Evolutionary conservation across 768 basidiomycete species (phyloP).

Genomic region (Pleurotus djamor): DNA sequence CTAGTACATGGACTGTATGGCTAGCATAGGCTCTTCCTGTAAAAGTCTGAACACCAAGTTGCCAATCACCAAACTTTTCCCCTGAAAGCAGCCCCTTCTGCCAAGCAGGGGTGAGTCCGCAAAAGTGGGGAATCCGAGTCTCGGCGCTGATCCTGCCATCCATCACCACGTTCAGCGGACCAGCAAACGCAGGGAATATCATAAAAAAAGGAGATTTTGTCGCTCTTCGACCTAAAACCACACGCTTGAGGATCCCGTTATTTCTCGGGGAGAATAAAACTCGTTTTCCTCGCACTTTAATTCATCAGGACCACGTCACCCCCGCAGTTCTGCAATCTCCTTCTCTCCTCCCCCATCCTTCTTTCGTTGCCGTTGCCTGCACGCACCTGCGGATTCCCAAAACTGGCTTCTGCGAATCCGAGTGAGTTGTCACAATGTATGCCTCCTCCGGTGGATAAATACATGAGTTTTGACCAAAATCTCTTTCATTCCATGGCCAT

Average conservation of each 20-base stretch:
- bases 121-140: constrained; percentile 6
- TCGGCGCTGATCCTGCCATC: constrained; percentile 7
- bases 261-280: too few relatives aligned
- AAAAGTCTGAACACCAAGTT: too few relatives aligned
- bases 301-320: not conserved
- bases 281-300: too few relatives aligned
- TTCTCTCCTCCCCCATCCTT: not conserved
- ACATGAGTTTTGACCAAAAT: not conserved
- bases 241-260: too few relatives aligned
- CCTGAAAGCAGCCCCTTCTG: too few relatives aligned
- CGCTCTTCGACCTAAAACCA: too few relatives aligned
- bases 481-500: not conserved
- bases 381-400: not conserved
- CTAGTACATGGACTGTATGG: too few relatives aligned
- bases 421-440: not conserved
- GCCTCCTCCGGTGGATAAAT: not conserved
- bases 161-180: not conserved
- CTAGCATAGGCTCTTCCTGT: too few relatives aligned
- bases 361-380: not conserved
- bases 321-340: not conserved
- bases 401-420: constrained; percentile 2
- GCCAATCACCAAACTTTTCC: too few relatives aligned
- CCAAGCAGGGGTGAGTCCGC: not conserved
- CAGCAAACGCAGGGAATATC: constrained; percentile 1
- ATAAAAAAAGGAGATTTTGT: not conserved